Evolutionary conservation across 129 eudicot species (phyloP), one percentile per base, ranked within the genome.

Genomic region (Chrysanthemum lavandulifolium): DNA sequence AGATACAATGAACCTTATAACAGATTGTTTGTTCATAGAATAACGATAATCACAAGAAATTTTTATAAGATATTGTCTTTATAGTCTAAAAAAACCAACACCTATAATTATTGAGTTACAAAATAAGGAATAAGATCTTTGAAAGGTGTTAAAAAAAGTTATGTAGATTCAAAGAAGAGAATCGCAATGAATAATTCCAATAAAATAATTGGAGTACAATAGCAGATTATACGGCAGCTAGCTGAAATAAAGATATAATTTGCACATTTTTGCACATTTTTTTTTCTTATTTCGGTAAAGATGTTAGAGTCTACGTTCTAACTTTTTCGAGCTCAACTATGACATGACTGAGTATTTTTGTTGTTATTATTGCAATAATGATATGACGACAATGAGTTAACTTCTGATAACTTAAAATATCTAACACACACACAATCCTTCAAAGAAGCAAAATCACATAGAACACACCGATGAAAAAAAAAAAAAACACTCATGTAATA

Each of bases 1-100:
- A 61, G 48, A 31, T 61, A 29, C 76, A 60, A 6, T 72, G 59
- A 60, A 72, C 40, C 25, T 69, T 29, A 14, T 10, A 53, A 69
- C 25, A 69, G 15, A 51, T 31, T 25, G 14, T 49, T 49, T 48
- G 59, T 23, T 68, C 27, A 8, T 27, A 52, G 49, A 48, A 68
- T 1, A 11, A 66, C 43, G 10, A 23, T 47, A 50, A 1, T 50
- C n/a, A 48, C 23, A 6, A 40, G 8, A 58, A 13, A 13, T 5
- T 53, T 53, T 13, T 53, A 13, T 61, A 61, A 61, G 6, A 61
- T 27, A 61, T 29, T 55, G 27, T 23, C 23, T 23, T 60, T 60
- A 14, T 60, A 21, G 67, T 29, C 48, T 61, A 61, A 25, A 61
- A 27, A 61, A 3, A 58, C 2, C 25, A 58, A 58, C 13, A 19